Evolutionary conservation across 2,329 filamentous ascomycete species (phyloP).

Genomic region (Endoconidiophora laricicola): DNA sequence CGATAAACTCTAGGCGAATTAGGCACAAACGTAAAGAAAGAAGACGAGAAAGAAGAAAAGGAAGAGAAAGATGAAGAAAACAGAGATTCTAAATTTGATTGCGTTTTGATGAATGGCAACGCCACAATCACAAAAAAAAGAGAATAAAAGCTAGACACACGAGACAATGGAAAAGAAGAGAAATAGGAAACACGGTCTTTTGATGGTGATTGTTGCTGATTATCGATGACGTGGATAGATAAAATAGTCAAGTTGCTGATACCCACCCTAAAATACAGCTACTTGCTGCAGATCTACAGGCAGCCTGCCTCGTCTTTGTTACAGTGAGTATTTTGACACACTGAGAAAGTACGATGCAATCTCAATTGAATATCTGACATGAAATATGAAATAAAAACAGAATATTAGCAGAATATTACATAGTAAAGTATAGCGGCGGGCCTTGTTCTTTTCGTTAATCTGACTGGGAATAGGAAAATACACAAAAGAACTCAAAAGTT

Average conservation of each 20-base stretch:
- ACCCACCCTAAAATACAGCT: neutral
- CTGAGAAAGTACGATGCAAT: too few species aligned
- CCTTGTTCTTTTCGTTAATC: too few species aligned
- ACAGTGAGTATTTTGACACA: too few species aligned
- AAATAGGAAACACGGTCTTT: neutral
- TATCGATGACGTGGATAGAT: conserved; percentile 7
- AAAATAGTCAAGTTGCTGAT: neutral
- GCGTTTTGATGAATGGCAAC: too few species aligned
- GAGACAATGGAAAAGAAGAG: neutral
- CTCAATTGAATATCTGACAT: conserved; percentile 6
- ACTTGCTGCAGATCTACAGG: neutral
- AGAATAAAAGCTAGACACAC: too few species aligned
- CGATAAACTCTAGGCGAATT: neutral
- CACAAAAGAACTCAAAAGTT: conserved; percentile 10
- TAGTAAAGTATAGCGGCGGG: too few species aligned
- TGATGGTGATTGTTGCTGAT: neutral
- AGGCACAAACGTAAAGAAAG: neutral
- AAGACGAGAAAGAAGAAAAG: neutral
- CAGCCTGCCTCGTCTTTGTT: too few species aligned
- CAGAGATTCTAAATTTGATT: too few species aligned
- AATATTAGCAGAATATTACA: too few species aligned
- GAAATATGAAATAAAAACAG: conserved; percentile 9
- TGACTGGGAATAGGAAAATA: conserved; percentile 6
- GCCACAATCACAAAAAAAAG: too few species aligned
- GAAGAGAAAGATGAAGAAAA: too few species aligned